Evolutionary conservation across 2,329 filamentous ascomycete genomes (phyloP).

Genomic region (Aschersonia sp.): DNA sequence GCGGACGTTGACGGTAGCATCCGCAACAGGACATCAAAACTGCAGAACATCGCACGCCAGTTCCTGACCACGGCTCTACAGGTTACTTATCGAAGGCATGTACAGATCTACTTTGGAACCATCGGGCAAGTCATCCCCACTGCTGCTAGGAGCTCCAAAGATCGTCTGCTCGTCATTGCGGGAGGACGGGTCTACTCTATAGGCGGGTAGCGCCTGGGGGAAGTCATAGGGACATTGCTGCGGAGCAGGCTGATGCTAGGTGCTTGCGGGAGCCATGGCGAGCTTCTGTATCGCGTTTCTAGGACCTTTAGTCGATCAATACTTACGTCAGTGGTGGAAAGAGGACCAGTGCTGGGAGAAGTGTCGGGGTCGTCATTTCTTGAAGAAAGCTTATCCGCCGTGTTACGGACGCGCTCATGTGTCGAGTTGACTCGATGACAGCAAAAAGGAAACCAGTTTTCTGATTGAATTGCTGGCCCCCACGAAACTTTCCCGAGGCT

Average conservation of each 20-base stretch:
- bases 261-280: slow-evolving; percentile 50
- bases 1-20: slow-evolving; percentile 87
- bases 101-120: slow-evolving; percentile 67
- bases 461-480: no score
- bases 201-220: slow-evolving; percentile 71
- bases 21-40: slow-evolving; percentile 87
- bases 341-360: no score
- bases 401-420: no score
- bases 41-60: slow-evolving; percentile 21
- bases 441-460: no score
- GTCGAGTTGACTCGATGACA: no score
- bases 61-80: no score
- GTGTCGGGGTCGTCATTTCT: no score
- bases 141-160: slow-evolving; percentile 55
- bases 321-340: no score
- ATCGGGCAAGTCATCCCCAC: slow-evolving; percentile 85
- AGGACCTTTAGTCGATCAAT: no score
- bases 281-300: no score
- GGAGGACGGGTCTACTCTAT: slow-evolving; percentile 41
- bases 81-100: not conserved
- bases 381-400: no score
- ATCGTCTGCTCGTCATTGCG: slow-evolving; percentile 43
- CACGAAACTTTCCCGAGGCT: no score
- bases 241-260: slow-evolving; percentile 69
- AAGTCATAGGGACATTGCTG: slow-evolving; percentile 79